Evolutionary conservation across 23 red algal species (phyloP).

Genomic region (Agarophyton chilense): DNA sequence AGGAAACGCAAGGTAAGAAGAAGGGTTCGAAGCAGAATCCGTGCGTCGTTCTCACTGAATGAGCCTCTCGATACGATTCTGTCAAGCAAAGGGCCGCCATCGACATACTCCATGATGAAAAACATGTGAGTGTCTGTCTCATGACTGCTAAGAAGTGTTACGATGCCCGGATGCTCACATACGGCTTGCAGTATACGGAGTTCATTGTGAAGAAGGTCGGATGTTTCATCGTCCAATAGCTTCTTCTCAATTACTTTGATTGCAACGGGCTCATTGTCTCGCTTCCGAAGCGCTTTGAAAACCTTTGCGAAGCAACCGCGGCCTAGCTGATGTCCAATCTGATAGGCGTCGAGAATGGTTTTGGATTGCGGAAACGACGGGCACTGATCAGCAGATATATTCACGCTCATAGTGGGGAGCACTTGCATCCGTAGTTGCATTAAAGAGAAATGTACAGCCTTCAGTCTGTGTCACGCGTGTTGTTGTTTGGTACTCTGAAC

Average conservation of each 20-base stretch:
- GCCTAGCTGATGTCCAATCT: conserved; percentile 32
- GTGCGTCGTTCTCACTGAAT: conserved; percentile 83
- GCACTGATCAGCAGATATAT: background rate
- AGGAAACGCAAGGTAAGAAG: conserved; percentile 62
- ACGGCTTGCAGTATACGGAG: conserved; percentile 59
- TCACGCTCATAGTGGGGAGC: background rate
- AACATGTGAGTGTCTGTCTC: conserved; percentile 69
- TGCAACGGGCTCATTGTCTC: conserved; percentile 35
- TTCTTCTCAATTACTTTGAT: conserved; percentile 76
- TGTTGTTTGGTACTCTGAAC: background rate
- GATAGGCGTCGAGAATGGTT: conserved; percentile 33
- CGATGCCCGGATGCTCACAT: conserved; percentile 67
- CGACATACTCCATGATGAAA: conserved; percentile 75
- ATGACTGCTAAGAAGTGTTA: conserved; percentile 46
- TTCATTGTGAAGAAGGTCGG: conserved; percentile 65
- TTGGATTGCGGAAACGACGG: conserved; percentile 6
- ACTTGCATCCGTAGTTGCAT: background rate
- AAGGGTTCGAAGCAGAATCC: conserved; percentile 50
- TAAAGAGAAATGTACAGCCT: background rate
- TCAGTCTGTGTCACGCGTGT: background rate
- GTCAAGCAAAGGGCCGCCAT: conserved; percentile 80
- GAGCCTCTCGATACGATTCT: conserved; percentile 70
- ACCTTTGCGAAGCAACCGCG: conserved; percentile 66
- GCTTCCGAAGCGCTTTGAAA: conserved; percentile 47
- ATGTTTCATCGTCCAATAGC: conserved; percentile 41